Conservation (phyloP, 2,329 filamentous ascomycete species). For the Dactylellina cionopaga region DNA sequence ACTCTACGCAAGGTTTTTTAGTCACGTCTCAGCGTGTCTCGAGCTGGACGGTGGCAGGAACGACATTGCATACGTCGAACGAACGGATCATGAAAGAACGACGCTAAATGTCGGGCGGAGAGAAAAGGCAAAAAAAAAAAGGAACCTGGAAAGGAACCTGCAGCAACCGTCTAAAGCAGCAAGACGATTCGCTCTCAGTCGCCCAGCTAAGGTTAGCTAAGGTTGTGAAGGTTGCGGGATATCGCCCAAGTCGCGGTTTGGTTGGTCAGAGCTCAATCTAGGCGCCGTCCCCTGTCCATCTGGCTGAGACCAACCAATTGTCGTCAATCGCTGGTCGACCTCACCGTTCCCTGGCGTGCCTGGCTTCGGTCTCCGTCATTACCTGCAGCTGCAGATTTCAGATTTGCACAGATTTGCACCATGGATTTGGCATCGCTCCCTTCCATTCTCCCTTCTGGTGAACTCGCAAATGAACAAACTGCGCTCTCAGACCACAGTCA, state of each 20-base stretch:
- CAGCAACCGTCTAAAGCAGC: conserved; percentile 31
- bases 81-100: background rate
- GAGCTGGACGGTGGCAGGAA: conserved; percentile 38
- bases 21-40: conserved; percentile 37
- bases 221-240: conserved; percentile 48
- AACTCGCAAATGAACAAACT: conserved; percentile 45
- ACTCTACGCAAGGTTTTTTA: conserved; percentile 13
- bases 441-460: conserved; percentile 22
- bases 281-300: conserved; percentile 47
- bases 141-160: conserved; percentile 36
- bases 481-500: conserved; percentile 41
- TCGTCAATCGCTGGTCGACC: conserved; percentile 34
- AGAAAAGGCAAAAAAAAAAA: conserved; percentile 29
- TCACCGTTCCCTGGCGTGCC: conserved; percentile 41
- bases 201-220: conserved; percentile 40
- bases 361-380: conserved; percentile 36
- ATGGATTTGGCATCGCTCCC: conserved; percentile 22
- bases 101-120: conserved; percentile 21
- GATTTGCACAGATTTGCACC: conserved; percentile 1
- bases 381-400: conserved; percentile 26
- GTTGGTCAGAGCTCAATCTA: conserved; percentile 50
- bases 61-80: conserved; percentile 11
- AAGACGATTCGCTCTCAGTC: conserved; percentile 47
- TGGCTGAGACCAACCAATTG: conserved; percentile 45
- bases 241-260: conserved; percentile 51